Conservation (phyloP, 805 yeast genomes). For the Candida orba region DNA sequence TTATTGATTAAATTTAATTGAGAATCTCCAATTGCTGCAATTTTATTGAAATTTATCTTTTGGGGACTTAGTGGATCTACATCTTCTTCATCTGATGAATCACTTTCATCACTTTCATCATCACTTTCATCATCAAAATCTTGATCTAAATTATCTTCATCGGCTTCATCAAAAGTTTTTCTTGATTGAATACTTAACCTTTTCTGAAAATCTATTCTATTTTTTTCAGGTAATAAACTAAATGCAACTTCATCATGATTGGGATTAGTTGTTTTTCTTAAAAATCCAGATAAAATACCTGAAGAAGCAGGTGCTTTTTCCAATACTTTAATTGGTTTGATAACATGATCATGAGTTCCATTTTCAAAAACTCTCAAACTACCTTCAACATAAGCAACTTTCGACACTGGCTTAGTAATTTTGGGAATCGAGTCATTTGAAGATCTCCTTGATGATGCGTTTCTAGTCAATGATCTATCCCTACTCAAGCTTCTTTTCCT, state of each 20-base stretch:
- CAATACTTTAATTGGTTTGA: constrained; percentile 16
- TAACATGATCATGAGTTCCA: constrained; percentile 20
- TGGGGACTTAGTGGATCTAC: background rate
- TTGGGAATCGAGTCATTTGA: constrained; percentile 2
- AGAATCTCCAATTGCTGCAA: constrained; percentile 42
- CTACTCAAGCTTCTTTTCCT: constrained; percentile 1
- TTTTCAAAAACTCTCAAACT: constrained; percentile 16
- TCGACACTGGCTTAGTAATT: background rate
- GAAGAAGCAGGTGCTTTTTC: constrained; percentile 18
- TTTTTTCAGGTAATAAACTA: constrained; percentile 23
- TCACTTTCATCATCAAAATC: constrained; percentile 5
- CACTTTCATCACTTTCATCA: constrained; percentile 5
- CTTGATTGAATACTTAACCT: constrained; percentile 23
- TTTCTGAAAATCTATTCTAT: constrained; percentile 22
- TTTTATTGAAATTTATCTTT: constrained; percentile 8
- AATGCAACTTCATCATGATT: constrained; percentile 17
- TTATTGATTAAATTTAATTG: constrained; percentile 42
- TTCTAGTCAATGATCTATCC: too few relatives aligned
- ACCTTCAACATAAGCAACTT: constrained; percentile 9
- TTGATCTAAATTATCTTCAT: constrained; percentile 8
- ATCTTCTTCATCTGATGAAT: constrained; percentile 3
- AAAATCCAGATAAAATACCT: constrained; percentile 20
- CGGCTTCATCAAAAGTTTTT: constrained; percentile 16
- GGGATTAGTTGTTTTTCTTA: constrained; percentile 10
- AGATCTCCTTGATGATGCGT: background rate